Evolutionary conservation across 1,139 yeast genomes (phyloP), one percentile per base, ranked within the genome.

Genomic region (Candida labiduridarum): DNA sequence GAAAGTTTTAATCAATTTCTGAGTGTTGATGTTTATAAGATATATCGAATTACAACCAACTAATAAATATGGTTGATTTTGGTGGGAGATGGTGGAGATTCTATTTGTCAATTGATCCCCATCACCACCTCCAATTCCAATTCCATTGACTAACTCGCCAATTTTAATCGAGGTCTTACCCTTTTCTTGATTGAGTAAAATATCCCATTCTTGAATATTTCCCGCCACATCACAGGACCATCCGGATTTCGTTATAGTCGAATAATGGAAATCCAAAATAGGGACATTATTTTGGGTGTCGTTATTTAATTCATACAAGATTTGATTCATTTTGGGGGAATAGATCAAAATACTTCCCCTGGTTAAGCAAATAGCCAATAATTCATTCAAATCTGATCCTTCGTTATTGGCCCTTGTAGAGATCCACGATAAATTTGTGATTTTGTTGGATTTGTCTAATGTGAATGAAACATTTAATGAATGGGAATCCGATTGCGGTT

Each of bases 191-290:
- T 25, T 25, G 29, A 25, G 29, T 25, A 25, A 25, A 25, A 82
- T 55, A 58, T 87, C 85, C 85, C 91, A 88, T 64, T 87, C 87
- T 52, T 77, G 78, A 29, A 89, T 61, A 40, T 69, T 67, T 12
- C 94, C 94, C 41, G 78, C 78, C 7, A 77, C 66, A 62, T 89
- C 96, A 41, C 86, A 76, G 22, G 84, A 70, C 87, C 90, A 88
- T 2, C 78, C 80, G 2, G 80, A 64, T 39, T 68, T 64, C 8
- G 83, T 76, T 35, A 68, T 49, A 2, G 58, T 47, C 3, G 81
- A 75, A 57, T 71, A 74, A 50, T 78, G 79, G 54, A 84, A 71
- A 59, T 83, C 86, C 12, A 77, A 71, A 31, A 87, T 78, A 12
- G 84, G 76, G 15, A 78, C 71, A 35, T 80, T 76, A 25, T 25